Conservation (phyloP, 2,329 filamentous ascomycete species). For the Trichophyton verrucosum region DNA sequence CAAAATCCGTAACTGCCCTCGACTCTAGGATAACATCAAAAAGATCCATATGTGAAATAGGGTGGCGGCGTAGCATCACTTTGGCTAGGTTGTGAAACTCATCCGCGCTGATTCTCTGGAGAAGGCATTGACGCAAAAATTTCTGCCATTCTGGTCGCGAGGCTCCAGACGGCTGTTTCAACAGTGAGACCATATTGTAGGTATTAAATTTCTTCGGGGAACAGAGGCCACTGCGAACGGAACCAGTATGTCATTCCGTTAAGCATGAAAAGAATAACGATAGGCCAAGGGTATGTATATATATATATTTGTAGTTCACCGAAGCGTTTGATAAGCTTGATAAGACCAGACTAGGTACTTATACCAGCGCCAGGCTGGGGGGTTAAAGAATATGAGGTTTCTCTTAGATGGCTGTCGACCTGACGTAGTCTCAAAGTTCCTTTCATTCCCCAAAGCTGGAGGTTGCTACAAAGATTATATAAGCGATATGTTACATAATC, state of each 20-base stretch:
- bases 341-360: background rate
- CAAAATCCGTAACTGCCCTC: slow-evolving; percentile 22
- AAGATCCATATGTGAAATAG: slow-evolving; percentile 23
- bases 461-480: no score
- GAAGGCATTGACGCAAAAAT: slow-evolving; percentile 11
- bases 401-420: background rate
- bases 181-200: background rate
- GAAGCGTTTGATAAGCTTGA: background rate
- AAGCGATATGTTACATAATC: no score
- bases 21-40: slow-evolving; percentile 26
- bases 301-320: background rate
- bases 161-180: background rate
- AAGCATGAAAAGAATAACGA: background rate
- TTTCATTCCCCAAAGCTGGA: no score
- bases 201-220: background rate
- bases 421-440: background rate
- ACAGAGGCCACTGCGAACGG: background rate
- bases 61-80: slow-evolving; percentile 22
- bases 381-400: background rate
- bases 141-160: slow-evolving; percentile 10
- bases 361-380: background rate
- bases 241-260: background rate
- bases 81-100: slow-evolving; percentile 29
- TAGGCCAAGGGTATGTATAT: background rate
- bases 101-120: slow-evolving; percentile 12